Conservation (phyloP, 176 grass and related monocot species). For the Oryza australiensis region DNA sequence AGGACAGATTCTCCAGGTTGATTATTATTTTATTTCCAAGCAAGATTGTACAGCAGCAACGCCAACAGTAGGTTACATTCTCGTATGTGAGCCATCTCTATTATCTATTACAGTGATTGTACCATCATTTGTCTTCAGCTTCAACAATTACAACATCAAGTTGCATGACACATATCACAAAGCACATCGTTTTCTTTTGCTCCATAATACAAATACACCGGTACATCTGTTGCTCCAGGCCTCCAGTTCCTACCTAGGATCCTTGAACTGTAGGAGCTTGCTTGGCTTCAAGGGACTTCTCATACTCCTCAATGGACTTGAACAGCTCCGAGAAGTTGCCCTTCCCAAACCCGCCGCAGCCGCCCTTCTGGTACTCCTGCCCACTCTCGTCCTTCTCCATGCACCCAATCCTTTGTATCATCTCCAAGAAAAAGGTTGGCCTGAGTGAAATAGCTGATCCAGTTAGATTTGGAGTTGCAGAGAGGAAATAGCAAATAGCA, state of each 20-base stretch:
- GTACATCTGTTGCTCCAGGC: not conserved
- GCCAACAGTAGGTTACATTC: not conserved
- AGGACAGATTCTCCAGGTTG: not conserved
- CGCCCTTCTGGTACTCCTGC: slow-evolving; percentile 77
- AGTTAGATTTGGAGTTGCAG: slow-evolving; percentile 19
- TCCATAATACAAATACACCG: slow-evolving; percentile 31
- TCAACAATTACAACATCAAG: not conserved
- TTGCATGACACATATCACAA: not conserved
- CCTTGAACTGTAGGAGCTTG: slow-evolving; percentile 36
- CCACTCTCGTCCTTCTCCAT: slow-evolving; percentile 71
- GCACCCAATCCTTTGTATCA: slow-evolving; percentile 88
- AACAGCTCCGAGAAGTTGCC: slow-evolving; percentile 93
- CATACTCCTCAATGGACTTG: slow-evolving; percentile 86
- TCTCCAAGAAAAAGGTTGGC: slow-evolving; percentile 90
- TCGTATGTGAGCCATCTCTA: not conserved
- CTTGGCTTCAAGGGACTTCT: slow-evolving; percentile 81
- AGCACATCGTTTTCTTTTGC: not conserved
- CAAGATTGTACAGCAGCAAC: slow-evolving; percentile 1
- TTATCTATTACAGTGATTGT: slow-evolving; percentile 27
- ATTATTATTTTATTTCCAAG: slow-evolving; percentile 26
- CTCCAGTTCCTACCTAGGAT: slow-evolving; percentile 33
- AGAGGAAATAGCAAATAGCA: not conserved
- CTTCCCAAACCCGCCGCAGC: slow-evolving; percentile 82
- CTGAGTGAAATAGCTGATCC: slow-evolving; percentile 37
- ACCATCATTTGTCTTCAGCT: not conserved